These are phyloP conservation scores for Aspergillus brasiliensis DNA, from an alignment of 2,329 filamentous ascomycete species.

Conservation along the genomic window DNA sequence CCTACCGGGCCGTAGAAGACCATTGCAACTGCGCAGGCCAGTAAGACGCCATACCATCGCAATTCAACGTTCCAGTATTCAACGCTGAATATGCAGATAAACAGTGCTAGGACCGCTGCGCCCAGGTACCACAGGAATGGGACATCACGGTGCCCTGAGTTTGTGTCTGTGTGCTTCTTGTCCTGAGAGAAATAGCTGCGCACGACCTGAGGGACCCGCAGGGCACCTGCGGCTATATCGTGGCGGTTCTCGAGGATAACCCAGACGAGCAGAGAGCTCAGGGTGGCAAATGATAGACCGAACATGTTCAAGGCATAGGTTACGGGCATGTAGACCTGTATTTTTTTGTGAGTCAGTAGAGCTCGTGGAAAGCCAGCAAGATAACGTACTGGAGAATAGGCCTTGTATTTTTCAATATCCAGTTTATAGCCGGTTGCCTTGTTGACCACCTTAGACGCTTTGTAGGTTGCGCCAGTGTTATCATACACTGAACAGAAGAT, in stretches of 20 bases:
- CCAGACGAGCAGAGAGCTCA: constrained; percentile 53
- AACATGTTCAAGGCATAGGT: constrained; percentile 42
- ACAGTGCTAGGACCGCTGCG: constrained; percentile 18
- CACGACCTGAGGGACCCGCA: not conserved
- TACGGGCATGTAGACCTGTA: constrained; percentile 30
- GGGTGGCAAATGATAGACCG: constrained; percentile 64
- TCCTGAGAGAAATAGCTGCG: not conserved
- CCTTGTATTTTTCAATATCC: constrained; percentile 63
- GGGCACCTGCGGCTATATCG: constrained; percentile 16
- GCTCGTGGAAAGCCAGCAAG: constrained; percentile 57
- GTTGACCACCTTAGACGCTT: constrained; percentile 63
- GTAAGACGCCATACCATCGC: constrained; percentile 30
- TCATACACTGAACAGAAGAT: constrained; percentile 58
- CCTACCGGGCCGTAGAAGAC: constrained; percentile 28
- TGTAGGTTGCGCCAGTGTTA: constrained; percentile 65
- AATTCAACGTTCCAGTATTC: constrained; percentile 30
- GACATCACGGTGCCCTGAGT: constrained; percentile 15
- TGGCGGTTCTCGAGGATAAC: constrained; percentile 24
- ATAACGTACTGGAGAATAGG: constrained; percentile 62
- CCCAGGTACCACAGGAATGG: constrained; percentile 28
- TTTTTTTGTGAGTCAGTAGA: not conserved
- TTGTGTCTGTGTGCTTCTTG: constrained; percentile 1
- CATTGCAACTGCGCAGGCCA: constrained; percentile 25
- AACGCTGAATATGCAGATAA: constrained; percentile 27
- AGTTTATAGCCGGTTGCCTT: constrained; percentile 57